Conservation (phyloP, 768 basidiomycete species). For the Tylopilus rubrobrunneus region DNA sequence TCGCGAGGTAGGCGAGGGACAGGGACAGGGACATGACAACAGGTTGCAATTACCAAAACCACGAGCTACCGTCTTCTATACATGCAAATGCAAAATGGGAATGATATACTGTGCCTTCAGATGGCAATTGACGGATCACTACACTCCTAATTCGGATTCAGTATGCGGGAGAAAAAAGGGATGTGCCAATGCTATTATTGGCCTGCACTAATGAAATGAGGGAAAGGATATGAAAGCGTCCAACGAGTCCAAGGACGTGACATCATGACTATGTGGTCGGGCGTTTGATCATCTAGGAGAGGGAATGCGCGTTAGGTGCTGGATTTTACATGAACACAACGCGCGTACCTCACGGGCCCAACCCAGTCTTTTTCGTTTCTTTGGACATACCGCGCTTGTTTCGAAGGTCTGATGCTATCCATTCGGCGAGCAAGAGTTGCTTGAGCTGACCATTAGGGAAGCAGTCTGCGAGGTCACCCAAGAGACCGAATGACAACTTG, state of each 20-base stretch:
- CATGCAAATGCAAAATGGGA: conserved; percentile 49
- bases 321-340: background rate
- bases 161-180: conserved; percentile 10
- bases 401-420: conserved; percentile 73
- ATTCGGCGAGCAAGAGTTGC: conserved; percentile 70
- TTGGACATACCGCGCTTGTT: conserved; percentile 66
- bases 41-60: conserved; percentile 30
- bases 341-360: conserved; percentile 87
- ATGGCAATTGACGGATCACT: conserved; percentile 42
- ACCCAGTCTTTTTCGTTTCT: conserved; percentile 82
- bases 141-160: conserved; percentile 15
- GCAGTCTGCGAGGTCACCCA: conserved; percentile 90
- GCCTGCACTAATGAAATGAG: conserved; percentile 41
- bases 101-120: conserved; percentile 61
- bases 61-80: conserved; percentile 45
- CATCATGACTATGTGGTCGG: conserved; percentile 58
- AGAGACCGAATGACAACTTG: conserved; percentile 74
- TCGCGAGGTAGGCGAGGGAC: too few relatives aligned
- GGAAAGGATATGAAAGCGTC: conserved; percentile 31
- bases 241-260: conserved; percentile 16
- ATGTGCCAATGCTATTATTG: conserved; percentile 36
- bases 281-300: conserved; percentile 68
- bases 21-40: too few relatives aligned
- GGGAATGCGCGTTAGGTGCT: background rate
- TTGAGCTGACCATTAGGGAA: conserved; percentile 82